phyloP scores from a whole-genome alignment of 2,329 filamentous ascomycete species.

The Triangularia verruculosa region DNA sequence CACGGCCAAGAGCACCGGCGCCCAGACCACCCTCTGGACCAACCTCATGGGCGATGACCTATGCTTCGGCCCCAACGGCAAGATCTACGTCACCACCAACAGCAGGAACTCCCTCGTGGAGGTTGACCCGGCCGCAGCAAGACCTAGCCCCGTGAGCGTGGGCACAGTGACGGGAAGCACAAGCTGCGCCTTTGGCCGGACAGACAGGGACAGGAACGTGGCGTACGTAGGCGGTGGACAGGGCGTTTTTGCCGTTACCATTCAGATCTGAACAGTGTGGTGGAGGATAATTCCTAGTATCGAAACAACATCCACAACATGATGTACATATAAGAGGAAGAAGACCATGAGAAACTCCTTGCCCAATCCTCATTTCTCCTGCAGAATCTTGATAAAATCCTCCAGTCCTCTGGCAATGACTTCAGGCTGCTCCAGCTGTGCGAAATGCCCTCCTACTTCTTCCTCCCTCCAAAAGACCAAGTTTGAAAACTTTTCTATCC shows the following conservation, averaged over 20 bases:
- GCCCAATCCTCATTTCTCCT: neutral
- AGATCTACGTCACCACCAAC: constrained; percentile 34
- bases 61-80: constrained; percentile 33
- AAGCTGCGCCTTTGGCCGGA: constrained; percentile 32
- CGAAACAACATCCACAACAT: neutral
- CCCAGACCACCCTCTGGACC: constrained; percentile 31
- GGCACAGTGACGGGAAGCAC: constrained; percentile 31
- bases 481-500: neutral
- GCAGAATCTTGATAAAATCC: neutral
- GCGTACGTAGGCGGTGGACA: constrained; percentile 31
- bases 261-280: constrained; percentile 16
- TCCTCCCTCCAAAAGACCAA: constrained; percentile 5
- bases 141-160: constrained; percentile 25
- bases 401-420: neutral
- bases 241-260: constrained; percentile 30
- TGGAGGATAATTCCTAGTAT: neutral
- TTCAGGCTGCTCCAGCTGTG: constrained; percentile 1
- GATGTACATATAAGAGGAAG: neutral
- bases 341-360: neutral
- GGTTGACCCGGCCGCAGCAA: constrained; percentile 30
- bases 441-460: constrained; percentile 3
- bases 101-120: constrained; percentile 32
- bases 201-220: constrained; percentile 31
- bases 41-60: constrained; percentile 36
- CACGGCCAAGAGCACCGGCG: constrained; percentile 29